These are phyloP conservation scores for Flaveria floridana DNA, from an alignment of 140 eudicot species.

Conservation along the genomic window DNA sequence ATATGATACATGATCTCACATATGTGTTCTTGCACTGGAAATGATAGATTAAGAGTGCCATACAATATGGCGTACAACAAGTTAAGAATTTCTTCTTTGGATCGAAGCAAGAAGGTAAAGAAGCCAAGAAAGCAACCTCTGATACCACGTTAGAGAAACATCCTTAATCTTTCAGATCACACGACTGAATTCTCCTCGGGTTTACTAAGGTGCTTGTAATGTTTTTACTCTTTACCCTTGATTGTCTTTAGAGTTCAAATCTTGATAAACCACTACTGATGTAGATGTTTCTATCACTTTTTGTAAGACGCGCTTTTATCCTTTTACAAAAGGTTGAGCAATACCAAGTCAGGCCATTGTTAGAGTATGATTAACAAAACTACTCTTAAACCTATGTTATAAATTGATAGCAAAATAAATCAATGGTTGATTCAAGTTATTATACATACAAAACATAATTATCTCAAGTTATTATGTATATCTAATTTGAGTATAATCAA, in stretches of 20 bases:
- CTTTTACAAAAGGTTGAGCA: too few relatives aligned
- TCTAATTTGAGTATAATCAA: too few relatives aligned
- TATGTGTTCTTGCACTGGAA: constrained; percentile 20
- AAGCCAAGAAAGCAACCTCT: constrained; percentile 39
- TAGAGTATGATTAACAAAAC: too few relatives aligned
- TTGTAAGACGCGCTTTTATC: too few relatives aligned
- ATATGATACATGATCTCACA: constrained; percentile 18
- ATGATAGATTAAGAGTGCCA: constrained; percentile 54
- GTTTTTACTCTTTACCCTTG: constrained; percentile 13
- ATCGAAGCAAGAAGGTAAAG: constrained; percentile 42
- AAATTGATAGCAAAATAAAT: too few relatives aligned
- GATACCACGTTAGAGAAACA: constrained; percentile 41
- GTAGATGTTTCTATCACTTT: constrained; percentile 14
- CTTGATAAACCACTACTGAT: constrained; percentile 1
- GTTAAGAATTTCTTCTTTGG: constrained; percentile 59
- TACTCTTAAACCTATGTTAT: too few relatives aligned
- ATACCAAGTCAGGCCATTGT: too few relatives aligned
- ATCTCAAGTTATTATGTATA: too few relatives aligned
- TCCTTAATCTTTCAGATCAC: constrained; percentile 31
- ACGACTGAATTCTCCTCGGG: background rate
- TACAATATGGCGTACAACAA: constrained; percentile 52
- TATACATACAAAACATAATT: too few relatives aligned
- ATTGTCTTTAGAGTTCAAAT: constrained; percentile 23
- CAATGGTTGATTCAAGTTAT: too few relatives aligned
- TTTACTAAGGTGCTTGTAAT: constrained; percentile 3